Percentiles rank a stretch among this genome's conserved stretches.
Evolutionary conservation across 2,329 filamentous ascomycete species (phyloP).

Genomic region (Penicillium griseofulvum): DNA sequence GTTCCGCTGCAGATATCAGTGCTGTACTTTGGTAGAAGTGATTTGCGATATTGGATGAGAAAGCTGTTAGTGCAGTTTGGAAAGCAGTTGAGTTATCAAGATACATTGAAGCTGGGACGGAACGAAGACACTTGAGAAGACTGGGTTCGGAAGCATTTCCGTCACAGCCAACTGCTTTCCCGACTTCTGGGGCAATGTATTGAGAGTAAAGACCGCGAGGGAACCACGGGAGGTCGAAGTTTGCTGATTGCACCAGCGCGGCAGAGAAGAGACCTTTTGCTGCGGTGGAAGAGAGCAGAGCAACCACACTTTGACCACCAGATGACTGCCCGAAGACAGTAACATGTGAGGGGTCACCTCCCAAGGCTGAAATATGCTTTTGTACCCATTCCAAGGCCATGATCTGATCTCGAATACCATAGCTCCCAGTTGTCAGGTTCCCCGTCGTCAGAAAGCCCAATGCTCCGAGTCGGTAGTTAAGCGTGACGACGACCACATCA

Average conservation of each 20-base stretch:
- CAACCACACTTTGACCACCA: slow-evolving; percentile 53
- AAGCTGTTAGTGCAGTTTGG: slow-evolving; percentile 3
- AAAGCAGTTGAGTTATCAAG: slow-evolving; percentile 23
- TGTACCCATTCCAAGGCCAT: slow-evolving; percentile 29
- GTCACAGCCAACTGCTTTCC: slow-evolving; percentile 25
- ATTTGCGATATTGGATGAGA: slow-evolving; percentile 9
- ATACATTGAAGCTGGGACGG: slow-evolving; percentile 21
- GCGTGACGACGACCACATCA: slow-evolving; percentile 36
- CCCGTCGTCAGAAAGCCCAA: slow-evolving; percentile 35
- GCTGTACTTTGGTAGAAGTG: slow-evolving; percentile 18
- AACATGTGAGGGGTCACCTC: slow-evolving; percentile 31
- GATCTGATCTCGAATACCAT: slow-evolving; percentile 36
- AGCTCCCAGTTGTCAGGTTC: slow-evolving; percentile 34
- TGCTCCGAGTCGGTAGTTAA: slow-evolving; percentile 37
- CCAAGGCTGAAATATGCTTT: slow-evolving; percentile 27
- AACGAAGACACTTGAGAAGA: slow-evolving; percentile 24
- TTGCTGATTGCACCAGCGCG: slow-evolving; percentile 28
- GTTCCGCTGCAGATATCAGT: slow-evolving; percentile 22
- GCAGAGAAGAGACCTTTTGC: slow-evolving; percentile 29
- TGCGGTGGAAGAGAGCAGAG: slow-evolving; percentile 25
- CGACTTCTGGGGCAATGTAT: slow-evolving; percentile 19
- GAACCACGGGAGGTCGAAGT: slow-evolving; percentile 28
- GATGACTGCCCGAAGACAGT: slow-evolving; percentile 39
- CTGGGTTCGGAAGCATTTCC: slow-evolving; percentile 7
- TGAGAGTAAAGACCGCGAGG: slow-evolving; percentile 24